Evolutionary conservation across 2,329 filamentous ascomycete species (phyloP).

Genomic region (Arthrobotrys iridis): DNA sequence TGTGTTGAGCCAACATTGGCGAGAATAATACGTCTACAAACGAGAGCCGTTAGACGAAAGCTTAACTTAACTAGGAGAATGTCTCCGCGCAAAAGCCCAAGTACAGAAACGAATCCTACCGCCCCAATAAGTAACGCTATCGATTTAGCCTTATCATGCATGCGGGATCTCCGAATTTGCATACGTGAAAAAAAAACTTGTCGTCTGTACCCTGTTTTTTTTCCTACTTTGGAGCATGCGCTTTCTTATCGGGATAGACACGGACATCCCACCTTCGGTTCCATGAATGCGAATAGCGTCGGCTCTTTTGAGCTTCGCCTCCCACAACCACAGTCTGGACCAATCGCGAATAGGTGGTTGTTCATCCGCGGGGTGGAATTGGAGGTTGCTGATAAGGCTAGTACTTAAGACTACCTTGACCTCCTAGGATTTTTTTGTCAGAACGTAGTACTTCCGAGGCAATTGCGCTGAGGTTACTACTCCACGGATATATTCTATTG

Average conservation of each 20-base stretch:
- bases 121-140: not conserved
- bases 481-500: constrained; percentile 7
- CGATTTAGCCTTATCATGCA: constrained; percentile 31
- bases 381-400: constrained; percentile 11
- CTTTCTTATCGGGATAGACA: not conserved
- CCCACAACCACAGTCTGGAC: not conserved
- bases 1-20: not conserved
- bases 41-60: not conserved
- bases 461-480: not conserved
- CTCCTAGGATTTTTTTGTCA: not conserved
- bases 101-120: not conserved
- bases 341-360: not conserved
- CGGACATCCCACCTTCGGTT: constrained; percentile 11
- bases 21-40: not conserved
- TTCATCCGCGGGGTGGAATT: constrained; percentile 6
- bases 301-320: constrained; percentile 2
- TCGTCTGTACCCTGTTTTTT: not conserved
- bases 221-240: not conserved
- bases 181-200: constrained; percentile 20
- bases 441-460: constrained; percentile 3
- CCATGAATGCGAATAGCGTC: not conserved
- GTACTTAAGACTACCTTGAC: constrained; percentile 3
- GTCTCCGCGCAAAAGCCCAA: constrained; percentile 32
- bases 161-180: not conserved
- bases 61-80: constrained; percentile 38